Percentiles rank a stretch among this genome's conserved stretches.
Evolutionary conservation across 2,329 filamentous ascomycete genomes (phyloP).

Genomic region (Neopestalotiopsis sp.): DNA sequence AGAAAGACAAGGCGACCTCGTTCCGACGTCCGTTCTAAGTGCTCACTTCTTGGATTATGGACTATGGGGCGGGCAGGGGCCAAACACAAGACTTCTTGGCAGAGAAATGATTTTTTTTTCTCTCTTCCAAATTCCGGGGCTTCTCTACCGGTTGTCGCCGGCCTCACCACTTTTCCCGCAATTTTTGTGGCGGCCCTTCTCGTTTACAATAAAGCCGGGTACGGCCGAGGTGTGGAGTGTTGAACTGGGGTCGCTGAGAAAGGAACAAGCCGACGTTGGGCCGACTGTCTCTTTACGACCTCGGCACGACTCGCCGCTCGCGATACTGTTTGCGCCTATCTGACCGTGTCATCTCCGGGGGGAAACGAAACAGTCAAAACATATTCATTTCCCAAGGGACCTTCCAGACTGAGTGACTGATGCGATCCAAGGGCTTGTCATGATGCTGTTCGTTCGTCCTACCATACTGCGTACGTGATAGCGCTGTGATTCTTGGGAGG

Average conservation of each 20-base stretch:
- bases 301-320: background rate
- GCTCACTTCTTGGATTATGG: background rate
- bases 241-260: constrained; percentile 24
- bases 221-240: constrained; percentile 31
- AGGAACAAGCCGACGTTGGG: constrained; percentile 29
- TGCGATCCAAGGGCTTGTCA: background rate
- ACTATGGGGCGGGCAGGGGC: background rate
- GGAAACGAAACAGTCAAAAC: background rate
- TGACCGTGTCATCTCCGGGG: background rate
- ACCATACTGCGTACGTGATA: background rate
- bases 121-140: background rate
- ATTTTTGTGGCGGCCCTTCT: background rate
- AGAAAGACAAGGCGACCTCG: background rate
- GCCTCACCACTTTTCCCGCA: constrained; percentile 7
- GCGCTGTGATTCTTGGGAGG: background rate
- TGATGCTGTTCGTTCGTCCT: background rate
- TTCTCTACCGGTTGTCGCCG: background rate
- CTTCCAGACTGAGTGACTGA: background rate
- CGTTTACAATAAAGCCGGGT: constrained; percentile 35
- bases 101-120: background rate
- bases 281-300: constrained; percentile 23
- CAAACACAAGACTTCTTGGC: background rate
- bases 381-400: background rate
- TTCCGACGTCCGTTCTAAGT: background rate
- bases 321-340: background rate